These are phyloP conservation scores for Teunomyces kruisii DNA, from an alignment of 805 yeast species.

Conservation along the genomic window DNA sequence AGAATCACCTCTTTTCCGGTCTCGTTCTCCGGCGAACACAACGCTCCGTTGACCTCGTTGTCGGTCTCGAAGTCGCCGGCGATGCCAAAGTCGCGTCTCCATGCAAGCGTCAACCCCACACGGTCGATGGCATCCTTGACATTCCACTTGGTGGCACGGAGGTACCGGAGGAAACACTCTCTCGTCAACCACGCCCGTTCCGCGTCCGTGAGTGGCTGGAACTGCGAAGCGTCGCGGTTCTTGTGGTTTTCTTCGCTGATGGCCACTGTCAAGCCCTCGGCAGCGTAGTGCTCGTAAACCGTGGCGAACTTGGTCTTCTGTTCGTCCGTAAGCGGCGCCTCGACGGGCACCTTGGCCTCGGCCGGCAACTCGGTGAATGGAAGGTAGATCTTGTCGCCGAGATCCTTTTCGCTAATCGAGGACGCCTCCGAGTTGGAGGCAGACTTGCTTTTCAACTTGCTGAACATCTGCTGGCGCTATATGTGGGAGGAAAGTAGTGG, in stretches of 20 bases:
- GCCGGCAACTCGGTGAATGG: slow-evolving; percentile 63
- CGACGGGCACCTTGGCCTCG: slow-evolving; percentile 49
- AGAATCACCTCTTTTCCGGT: slow-evolving; percentile 56
- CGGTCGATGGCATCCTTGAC: slow-evolving; percentile 42
- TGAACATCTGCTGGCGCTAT: slow-evolving; percentile 3
- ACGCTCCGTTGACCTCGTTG: slow-evolving; percentile 38
- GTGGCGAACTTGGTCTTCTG: slow-evolving; percentile 60
- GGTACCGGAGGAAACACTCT: slow-evolving; percentile 52
- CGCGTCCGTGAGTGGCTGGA: slow-evolving; percentile 20
- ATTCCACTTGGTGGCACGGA: slow-evolving; percentile 55
- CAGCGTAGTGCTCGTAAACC: slow-evolving; percentile 61
- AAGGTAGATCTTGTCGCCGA: slow-evolving; percentile 15
- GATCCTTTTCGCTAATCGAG: slow-evolving; percentile 4
- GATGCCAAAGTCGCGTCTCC: slow-evolving; percentile 58
- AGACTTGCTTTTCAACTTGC: slow-evolving; percentile 6
- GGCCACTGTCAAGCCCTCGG: slow-evolving; percentile 51
- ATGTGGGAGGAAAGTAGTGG: too few relatives aligned
- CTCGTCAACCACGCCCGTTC: slow-evolving; percentile 49
- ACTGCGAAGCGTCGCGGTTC: slow-evolving; percentile 32
- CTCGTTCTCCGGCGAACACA: slow-evolving; percentile 47
- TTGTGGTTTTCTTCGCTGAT: slow-evolving; percentile 49
- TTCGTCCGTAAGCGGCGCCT: slow-evolving; percentile 47
- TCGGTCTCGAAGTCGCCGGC: slow-evolving; percentile 28
- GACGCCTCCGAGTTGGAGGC: slow-evolving; percentile 1
- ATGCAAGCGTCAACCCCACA: slow-evolving; percentile 46